These are phyloP conservation scores for Pelargonium nanum DNA, from an alignment of 345 rosid species.

Conservation along the genomic window DNA sequence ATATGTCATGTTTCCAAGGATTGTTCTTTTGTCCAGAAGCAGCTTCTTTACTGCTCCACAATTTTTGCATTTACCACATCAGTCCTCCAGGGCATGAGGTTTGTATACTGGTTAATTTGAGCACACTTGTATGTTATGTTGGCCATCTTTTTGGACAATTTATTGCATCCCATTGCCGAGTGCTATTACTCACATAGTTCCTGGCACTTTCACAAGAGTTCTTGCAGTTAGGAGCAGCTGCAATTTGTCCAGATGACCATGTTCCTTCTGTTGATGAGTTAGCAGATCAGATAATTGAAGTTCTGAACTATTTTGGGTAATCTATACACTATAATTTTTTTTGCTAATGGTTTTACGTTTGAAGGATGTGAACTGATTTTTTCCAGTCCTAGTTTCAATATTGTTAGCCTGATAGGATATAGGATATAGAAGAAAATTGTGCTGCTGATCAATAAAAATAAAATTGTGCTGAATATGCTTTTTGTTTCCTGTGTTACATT, in stretches of 20 bases:
- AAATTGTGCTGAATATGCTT: too few relatives aligned
- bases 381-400: neutral
- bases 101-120: slow-evolving; percentile 27
- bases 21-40: slow-evolving; percentile 91
- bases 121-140: slow-evolving; percentile 2
- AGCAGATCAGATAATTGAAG: slow-evolving; percentile 86
- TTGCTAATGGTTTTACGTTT: neutral
- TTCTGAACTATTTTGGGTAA: slow-evolving; percentile 83
- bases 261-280: slow-evolving; percentile 62
- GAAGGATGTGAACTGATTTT: neutral
- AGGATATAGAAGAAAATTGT: too few relatives aligned
- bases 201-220: slow-evolving; percentile 57
- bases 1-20: slow-evolving; percentile 90
- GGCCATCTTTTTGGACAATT: neutral
- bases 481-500: neutral
- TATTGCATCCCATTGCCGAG: neutral
- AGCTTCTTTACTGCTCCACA: slow-evolving; percentile 75
- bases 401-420: too few relatives aligned
- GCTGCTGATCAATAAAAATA: too few relatives aligned
- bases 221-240: slow-evolving; percentile 92
- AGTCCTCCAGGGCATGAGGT: slow-evolving; percentile 99
- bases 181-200: slow-evolving; percentile 30
- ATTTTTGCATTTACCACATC: slow-evolving; percentile 91
- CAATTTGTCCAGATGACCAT: slow-evolving; percentile 44
- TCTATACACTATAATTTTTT: neutral